Evolutionary conservation across 2,329 filamentous ascomycete species (phyloP), one percentile per base, ranked within the genome.

Genomic region (Ophiostoma sp.): DNA sequence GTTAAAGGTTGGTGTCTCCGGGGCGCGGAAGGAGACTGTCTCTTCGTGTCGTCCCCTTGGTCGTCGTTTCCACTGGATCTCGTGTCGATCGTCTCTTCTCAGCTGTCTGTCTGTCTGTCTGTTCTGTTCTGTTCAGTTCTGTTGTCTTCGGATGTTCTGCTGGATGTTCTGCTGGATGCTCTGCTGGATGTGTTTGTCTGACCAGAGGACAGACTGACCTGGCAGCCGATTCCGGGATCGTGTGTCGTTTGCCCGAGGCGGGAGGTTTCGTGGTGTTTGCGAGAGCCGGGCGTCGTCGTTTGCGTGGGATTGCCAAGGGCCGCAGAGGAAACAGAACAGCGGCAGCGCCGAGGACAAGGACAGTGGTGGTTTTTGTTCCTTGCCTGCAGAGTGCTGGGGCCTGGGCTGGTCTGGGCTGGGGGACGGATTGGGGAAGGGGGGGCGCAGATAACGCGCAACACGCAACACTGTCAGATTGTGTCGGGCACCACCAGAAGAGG

Each of bases 241-340:
- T 44, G n/a, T 48, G 35, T 48, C 4, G 36, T 41, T 39, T 36
- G 20, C 35, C 62, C 62, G 35, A 39, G 10, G 35, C 65, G 64
- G 15, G 39, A 41, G 13, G 39, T 41, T 41, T 41, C 27, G 27
- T 65, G 35, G 39, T 31, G 36, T 41, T 54, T 27, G 41, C 66
- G 33, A 41, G 10, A 33, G 66, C 57, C 66, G 69, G 27, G 60
- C 60, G 54, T 54, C 62, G 69, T 65, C 54, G 66, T 41, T 66
- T 68, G 62, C 41, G 62, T 65, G 57, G 69, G 57, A 68, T 65
- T 67, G 66, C 69, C 60, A 68, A 62, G 65, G 66, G 66, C 54
- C 39, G 57, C 66, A 60, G 41, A 64, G 44, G 65, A 41, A 57
- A 31, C 52, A 41, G 44, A 41, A 23, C 35, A 54, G 69, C 57